phyloP scores from a whole-genome alignment of 2,329 filamentous ascomycete species.

The Ophiostoma piceae region DNA sequence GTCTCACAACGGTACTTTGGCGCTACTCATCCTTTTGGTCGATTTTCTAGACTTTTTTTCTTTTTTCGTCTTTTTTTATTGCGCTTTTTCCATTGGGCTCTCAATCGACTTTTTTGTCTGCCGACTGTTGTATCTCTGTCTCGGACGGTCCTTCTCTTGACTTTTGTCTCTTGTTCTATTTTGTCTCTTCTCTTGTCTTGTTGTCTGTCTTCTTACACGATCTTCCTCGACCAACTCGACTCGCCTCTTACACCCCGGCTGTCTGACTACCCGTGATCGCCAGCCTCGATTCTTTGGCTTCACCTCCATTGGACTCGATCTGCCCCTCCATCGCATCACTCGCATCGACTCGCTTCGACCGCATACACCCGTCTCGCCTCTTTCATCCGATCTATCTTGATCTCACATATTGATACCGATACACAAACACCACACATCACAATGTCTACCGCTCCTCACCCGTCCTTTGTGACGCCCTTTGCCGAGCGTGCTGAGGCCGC shows the following conservation, averaged over 20 bases:
- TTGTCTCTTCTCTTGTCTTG: background rate
- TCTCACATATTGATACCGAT: background rate
- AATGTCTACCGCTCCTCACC: slow-evolving; percentile 31
- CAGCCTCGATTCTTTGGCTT: background rate
- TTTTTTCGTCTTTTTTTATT: slow-evolving; percentile 15
- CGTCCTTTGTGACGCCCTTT: slow-evolving; percentile 49
- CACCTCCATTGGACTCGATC: background rate
- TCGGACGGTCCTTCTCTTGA: background rate
- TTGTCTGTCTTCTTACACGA: background rate
- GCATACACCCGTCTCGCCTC: background rate
- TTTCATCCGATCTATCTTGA: background rate
- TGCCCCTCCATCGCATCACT: slow-evolving; percentile 6
- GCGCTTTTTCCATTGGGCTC: slow-evolving; percentile 17
- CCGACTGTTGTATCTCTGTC: background rate
- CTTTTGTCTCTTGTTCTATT: background rate
- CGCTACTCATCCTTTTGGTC: background rate
- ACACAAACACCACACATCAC: background rate
- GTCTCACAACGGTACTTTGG: slow-evolving; percentile 9
- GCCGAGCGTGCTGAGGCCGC: slow-evolving; percentile 47
- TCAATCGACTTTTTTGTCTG: slow-evolving; percentile 12
- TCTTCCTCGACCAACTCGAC: background rate
- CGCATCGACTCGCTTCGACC: background rate
- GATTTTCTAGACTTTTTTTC: slow-evolving; percentile 3
- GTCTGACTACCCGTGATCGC: background rate
- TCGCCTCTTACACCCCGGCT: background rate